A percentile compares a stretch with the other conserved stretches of the same genome.
Evolutionary conservation across 2,329 filamentous ascomycete genomes (phyloP).

Genomic region (Aureobasidium sp.): DNA sequence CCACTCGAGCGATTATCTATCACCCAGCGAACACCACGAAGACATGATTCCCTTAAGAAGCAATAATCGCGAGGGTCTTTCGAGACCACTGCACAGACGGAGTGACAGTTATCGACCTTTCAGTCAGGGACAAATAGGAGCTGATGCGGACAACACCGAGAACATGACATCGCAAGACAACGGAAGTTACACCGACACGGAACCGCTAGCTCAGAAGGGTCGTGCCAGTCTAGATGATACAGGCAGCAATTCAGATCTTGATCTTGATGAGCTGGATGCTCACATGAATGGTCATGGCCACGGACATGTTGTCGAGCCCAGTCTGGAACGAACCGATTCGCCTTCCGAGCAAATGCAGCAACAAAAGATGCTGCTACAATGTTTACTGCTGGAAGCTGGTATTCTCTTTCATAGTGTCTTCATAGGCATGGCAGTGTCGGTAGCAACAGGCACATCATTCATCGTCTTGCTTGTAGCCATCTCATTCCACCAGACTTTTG

Average conservation of each 20-base stretch:
- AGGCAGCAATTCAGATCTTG: slow-evolving; percentile 22
- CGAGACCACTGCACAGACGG: slow-evolving; percentile 5
- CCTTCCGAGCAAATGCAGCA: slow-evolving; percentile 30
- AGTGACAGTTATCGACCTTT: slow-evolving; percentile 21
- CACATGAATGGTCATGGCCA: slow-evolving; percentile 12
- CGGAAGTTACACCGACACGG: not conserved
- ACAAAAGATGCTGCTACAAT: slow-evolving; percentile 62
- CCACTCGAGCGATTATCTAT: slow-evolving; percentile 46
- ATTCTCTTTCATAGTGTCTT: slow-evolving; percentile 74
- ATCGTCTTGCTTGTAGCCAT: slow-evolving; percentile 60
- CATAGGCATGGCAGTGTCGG: slow-evolving; percentile 64
- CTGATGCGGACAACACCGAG: slow-evolving; percentile 2
- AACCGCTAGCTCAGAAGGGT: not conserved
- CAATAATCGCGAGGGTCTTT: not conserved
- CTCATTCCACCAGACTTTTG: slow-evolving; percentile 63
- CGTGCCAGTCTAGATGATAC: not conserved
- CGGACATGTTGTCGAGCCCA: not conserved
- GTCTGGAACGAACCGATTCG: not conserved
- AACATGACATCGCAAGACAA: not conserved
- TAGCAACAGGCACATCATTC: slow-evolving; percentile 57
- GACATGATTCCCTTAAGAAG: not conserved
- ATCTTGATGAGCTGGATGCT: slow-evolving; percentile 26
- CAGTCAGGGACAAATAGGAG: slow-evolving; percentile 18
- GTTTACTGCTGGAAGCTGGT: slow-evolving; percentile 65
- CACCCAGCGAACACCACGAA: slow-evolving; percentile 18